Percentiles rank a stretch among this genome's conserved stretches.
phyloP scores from a whole-genome alignment of 129 eudicot genomes.

The Tagetes erecta region DNA sequence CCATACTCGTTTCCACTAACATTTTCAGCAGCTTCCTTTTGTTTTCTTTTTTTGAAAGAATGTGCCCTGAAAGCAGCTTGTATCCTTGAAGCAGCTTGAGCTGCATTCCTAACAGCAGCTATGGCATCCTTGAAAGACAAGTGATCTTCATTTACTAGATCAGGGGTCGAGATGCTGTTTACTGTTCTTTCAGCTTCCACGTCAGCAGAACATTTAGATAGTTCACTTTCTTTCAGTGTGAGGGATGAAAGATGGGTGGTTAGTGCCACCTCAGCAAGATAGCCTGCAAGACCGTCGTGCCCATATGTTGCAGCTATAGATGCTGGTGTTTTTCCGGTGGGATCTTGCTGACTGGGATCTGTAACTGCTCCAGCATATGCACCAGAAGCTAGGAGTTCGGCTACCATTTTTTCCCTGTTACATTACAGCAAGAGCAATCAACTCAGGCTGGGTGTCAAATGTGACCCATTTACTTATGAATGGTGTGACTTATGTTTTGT shows the following conservation, averaged over 20 bases:
- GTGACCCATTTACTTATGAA: not conserved
- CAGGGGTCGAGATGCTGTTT: conserved; percentile 43
- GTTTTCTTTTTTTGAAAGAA: conserved; percentile 81
- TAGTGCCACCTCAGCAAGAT: conserved; percentile 78
- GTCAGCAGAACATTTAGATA: conserved; percentile 68
- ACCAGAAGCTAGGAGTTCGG: conserved; percentile 81
- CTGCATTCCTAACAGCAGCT: conserved; percentile 81
- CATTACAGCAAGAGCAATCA: conserved; percentile 14
- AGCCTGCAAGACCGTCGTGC: conserved; percentile 90
- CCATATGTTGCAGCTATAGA: conserved; percentile 70
- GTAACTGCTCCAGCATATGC: conserved; percentile 96
- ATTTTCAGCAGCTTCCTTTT: conserved; percentile 41
- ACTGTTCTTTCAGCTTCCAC: conserved; percentile 78
- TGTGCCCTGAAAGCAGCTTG: conserved; percentile 97
- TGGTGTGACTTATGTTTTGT: not conserved
- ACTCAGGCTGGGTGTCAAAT: not conserved
- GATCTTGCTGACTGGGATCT: conserved; percentile 77
- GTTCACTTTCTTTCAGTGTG: conserved; percentile 65
- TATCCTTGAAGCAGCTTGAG: conserved; percentile 97
- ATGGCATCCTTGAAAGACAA: conserved; percentile 55
- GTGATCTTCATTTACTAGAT: conserved; percentile 46
- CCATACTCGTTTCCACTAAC: conserved; percentile 44
- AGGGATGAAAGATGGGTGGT: conserved; percentile 85
- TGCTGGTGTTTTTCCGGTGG: conserved; percentile 85
- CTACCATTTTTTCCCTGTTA: conserved; percentile 90